Conservation (phyloP, 2,329 filamentous ascomycete species). For the Cytospora chrysosperma region DNA sequence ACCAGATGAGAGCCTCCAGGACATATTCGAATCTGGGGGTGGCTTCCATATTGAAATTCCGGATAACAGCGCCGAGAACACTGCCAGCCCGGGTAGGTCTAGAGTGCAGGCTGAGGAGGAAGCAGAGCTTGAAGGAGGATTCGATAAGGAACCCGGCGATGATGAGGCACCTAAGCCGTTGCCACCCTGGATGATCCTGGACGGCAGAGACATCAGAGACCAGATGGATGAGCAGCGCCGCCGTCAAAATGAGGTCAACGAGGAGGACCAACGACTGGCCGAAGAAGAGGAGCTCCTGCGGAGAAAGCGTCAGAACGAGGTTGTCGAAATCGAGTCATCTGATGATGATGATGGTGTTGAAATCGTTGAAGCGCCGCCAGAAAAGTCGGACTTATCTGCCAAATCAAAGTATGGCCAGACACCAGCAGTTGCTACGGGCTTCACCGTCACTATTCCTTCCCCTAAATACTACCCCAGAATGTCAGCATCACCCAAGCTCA, state of each 20-base stretch:
- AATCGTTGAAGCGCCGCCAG: slow-evolving; percentile 48
- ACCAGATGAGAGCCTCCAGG: slow-evolving; percentile 26
- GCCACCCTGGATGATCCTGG: slow-evolving; percentile 71
- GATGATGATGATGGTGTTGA: slow-evolving; percentile 59
- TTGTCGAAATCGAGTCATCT: slow-evolving; percentile 64
- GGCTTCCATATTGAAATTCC: slow-evolving; percentile 37
- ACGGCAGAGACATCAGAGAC: slow-evolving; percentile 65
- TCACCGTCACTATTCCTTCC: neutral
- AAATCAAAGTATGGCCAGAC: neutral
- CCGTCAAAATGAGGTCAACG: slow-evolving; percentile 60
- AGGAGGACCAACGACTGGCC: slow-evolving; percentile 59
- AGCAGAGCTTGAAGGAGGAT: slow-evolving; percentile 61
- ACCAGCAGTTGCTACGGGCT: neutral
- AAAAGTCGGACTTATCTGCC: neutral
- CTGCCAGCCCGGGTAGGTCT: slow-evolving; percentile 18
- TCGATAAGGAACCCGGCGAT: slow-evolving; percentile 51
- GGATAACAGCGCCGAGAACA: slow-evolving; percentile 24
- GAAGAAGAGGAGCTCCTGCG: slow-evolving; percentile 54
- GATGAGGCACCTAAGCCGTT: slow-evolving; percentile 56
- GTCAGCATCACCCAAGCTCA: neutral
- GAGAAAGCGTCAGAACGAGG: slow-evolving; percentile 43
- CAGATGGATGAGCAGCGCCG: slow-evolving; percentile 58
- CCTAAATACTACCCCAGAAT: slow-evolving; percentile 30
- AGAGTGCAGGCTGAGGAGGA: slow-evolving; percentile 29
- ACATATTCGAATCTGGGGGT: slow-evolving; percentile 32